Base-by-base conservation (phyloP, 2,329 filamentous ascomycete species). In the Talaromyces rugulosus region DNA sequence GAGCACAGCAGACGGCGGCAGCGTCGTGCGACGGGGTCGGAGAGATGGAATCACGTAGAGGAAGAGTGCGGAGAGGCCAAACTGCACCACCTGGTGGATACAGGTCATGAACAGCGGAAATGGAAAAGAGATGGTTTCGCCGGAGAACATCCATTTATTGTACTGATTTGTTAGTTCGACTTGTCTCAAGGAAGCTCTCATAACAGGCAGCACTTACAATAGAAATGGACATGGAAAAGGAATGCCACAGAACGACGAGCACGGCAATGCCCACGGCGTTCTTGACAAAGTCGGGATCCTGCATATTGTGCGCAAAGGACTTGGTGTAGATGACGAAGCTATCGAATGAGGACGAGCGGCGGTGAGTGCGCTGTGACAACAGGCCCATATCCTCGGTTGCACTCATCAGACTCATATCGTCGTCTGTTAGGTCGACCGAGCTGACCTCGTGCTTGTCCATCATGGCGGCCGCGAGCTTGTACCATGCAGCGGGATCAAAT, bases 71-170 rank as follows among this genome's bases (percentile, higher is more conserved):
- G 95, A 85, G 47, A 98, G 85, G 18, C 82, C 77, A 77, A 98
- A 98, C 74, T 99, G 95, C 56, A 99, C 92, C 27, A 92, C 80
- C 93, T 98, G 97, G 79, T 99, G 95, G 74, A 95, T 82, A 66
- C 91, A 91, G 4, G 95, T 98, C 14, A 93, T 96, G 77, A 98
- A 98, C 57, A 99, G 84, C 44, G 95, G 95, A 71, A 95, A 98
- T 56, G 91, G 88, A 74, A 99, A 99, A 76, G 97, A 89, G 69
- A 96, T 85, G 68, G 89, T 87, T 67, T 89, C 84, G 64, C 89
- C 85, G 70, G 91, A 90, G 79, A 99, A 98, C 94, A 99, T 98
- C 94, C 94, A 98, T 81, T 97, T 98, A 83, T 99, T 99, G 82
- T 98, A 99, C 89, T 94, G 69, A 27, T 5, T 34, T 8, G 27